phyloP scores from a whole-genome alignment of 257 asterid species.

The Solanum tacnaense region DNA sequence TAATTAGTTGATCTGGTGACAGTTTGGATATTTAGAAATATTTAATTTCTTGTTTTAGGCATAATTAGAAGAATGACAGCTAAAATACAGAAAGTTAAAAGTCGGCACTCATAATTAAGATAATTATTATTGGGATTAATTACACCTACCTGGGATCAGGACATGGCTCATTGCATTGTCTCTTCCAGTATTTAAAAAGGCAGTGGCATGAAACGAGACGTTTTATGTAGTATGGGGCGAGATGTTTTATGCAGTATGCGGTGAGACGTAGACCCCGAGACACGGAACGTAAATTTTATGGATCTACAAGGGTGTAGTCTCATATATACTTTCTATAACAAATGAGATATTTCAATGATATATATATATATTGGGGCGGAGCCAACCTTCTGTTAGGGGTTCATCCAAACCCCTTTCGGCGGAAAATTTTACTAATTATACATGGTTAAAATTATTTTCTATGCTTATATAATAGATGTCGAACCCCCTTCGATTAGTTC shows the following conservation, averaged over 20 bases:
- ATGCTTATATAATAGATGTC: too few species aligned
- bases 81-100: background rate
- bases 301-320: accelerated
- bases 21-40: background rate
- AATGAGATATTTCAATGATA: too few species aligned
- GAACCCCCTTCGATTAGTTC: too few species aligned
- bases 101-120: background rate
- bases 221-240: accelerated
- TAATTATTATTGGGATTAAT: background rate
- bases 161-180: background rate
- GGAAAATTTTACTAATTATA: too few species aligned
- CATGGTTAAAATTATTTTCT: too few species aligned
- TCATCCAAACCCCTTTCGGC: too few species aligned
- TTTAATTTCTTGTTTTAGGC: background rate
- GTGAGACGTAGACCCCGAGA: accelerated
- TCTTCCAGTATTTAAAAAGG: background rate
- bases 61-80: background rate
- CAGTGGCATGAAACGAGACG: too few species aligned
- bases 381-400: too few species aligned
- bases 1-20: background rate
- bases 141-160: background rate
- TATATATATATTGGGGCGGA: too few species aligned
- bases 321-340: too few species aligned
- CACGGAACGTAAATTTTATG: too few species aligned
- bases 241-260: too few species aligned